Percentiles rank a stretch among this genome's conserved stretches.
phyloP scores from a whole-genome alignment of 2,329 filamentous ascomycete species.

The Phoma herbarum region DNA sequence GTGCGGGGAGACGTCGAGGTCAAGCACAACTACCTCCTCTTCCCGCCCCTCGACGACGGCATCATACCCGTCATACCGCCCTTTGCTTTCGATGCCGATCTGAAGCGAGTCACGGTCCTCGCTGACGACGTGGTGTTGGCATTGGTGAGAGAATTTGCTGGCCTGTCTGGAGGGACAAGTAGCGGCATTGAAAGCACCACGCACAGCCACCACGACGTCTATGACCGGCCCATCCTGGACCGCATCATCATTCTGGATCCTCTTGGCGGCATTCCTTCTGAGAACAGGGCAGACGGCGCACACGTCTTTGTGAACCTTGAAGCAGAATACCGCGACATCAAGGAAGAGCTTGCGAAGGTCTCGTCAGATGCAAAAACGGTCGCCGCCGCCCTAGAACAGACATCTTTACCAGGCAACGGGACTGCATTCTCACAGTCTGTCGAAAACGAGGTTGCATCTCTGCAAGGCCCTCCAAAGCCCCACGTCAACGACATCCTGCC shows the following conservation, averaged over 20 bases:
- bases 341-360: constrained; percentile 63
- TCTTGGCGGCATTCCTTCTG: constrained; percentile 81
- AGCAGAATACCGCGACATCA: constrained; percentile 80
- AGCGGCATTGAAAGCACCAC: constrained; percentile 19
- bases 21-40: constrained; percentile 61
- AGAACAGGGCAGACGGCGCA: constrained; percentile 65
- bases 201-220: constrained; percentile 16
- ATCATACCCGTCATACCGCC: constrained; percentile 75
- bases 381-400: constrained; percentile 12
- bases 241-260: constrained; percentile 89
- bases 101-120: constrained; percentile 56
- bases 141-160: constrained; percentile 78
- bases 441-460: constrained; percentile 36
- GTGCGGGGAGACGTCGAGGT: constrained; percentile 52
- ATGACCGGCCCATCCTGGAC: constrained; percentile 67
- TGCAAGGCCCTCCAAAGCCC: constrained; percentile 26
- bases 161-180: constrained; percentile 58
- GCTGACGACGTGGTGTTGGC: constrained; percentile 76
- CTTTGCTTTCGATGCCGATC: constrained; percentile 65
- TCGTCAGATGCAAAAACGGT: constrained; percentile 24
- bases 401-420: constrained; percentile 40
- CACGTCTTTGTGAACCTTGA: constrained; percentile 93
- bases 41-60: constrained; percentile 72
- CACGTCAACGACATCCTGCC: constrained; percentile 26
- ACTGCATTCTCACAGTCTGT: constrained; percentile 58